Evolutionary conservation across 2,329 filamentous ascomycete species (phyloP), one percentile per base, ranked within the genome.

Genomic region (Aureobasidium subglaciale): DNA sequence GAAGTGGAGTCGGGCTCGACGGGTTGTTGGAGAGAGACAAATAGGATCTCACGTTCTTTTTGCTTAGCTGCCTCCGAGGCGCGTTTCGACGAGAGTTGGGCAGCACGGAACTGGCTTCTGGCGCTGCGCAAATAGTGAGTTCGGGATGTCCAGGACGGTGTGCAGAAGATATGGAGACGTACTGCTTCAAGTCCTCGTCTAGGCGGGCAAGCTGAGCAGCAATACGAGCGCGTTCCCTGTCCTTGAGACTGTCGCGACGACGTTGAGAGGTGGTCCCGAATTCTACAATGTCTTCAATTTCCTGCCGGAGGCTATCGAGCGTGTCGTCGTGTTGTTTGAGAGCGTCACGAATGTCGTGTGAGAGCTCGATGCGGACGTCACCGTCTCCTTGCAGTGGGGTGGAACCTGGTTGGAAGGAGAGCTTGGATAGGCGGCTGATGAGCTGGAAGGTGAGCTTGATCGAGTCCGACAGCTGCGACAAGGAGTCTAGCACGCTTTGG

Each of bases 311-410:
- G 16, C 93, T 71, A 69, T 95, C 91, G 61, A 93, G 80, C 58
- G 95, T 89, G 60, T 95, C 89, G 63, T 95, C 85, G 48, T 87
- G 82, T 56, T 88, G 85, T 63, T 88, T 86, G 59, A 96, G 72
- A 16, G 81, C 80, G 64, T 88, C 84, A 62, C 86, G 84, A 60
- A 96, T 95, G 68, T 96, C 90, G 20, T 82, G 78, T 61, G 83
- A 82, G 30, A 96, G 80, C 71, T 96, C 90, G 18, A 85, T 70
- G 56, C 86, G 82, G 5, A 78, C 76, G 60, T 82, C 78, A 75
- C 85, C 72, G 22, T 60, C 59, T 78, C 87, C 76, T 75, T 78
- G 65, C 68, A 77, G 72, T 10, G 68, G 82, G 76, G 76, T 84
- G 73, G 72, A 86, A 75, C 68, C 89, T 63, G 63, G 79, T 68